phyloP scores from a whole-genome alignment of 352 stramenopile genomes.

The Pythium periplocum region DNA sequence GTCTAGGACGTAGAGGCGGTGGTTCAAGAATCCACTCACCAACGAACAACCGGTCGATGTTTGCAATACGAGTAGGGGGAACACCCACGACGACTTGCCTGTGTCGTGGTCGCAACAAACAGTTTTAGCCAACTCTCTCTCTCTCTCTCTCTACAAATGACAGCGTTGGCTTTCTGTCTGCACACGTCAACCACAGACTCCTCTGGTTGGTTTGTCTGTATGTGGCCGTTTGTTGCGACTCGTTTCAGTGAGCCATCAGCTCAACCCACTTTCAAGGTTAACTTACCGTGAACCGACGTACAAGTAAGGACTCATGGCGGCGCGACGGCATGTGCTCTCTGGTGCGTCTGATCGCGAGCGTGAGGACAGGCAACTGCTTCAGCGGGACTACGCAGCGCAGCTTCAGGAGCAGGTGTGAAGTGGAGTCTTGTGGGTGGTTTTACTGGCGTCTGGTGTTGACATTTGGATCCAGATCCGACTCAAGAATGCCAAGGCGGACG shows the following conservation, averaged over 20 bases:
- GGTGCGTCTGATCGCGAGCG: constrained; percentile 38
- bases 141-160: too few species aligned
- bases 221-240: not conserved
- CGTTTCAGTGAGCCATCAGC: not conserved
- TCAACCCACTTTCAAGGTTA: not conserved
- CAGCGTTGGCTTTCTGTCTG: too few species aligned
- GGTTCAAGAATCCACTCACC: too few species aligned
- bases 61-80: too few species aligned
- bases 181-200: too few species aligned
- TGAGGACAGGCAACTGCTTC: constrained; percentile 42
- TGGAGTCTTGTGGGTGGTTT: not conserved
- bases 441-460: not conserved
- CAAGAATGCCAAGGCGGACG: constrained; percentile 42
- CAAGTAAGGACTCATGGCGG: not conserved
- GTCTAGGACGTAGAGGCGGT: too few species aligned
- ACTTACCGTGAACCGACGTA: not conserved
- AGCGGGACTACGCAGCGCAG: constrained; percentile 60
- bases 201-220: too few species aligned
- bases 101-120: too few species aligned
- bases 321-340: constrained; percentile 32
- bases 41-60: too few species aligned
- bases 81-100: too few species aligned
- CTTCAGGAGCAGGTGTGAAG: constrained; percentile 49
- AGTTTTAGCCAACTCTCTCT: too few species aligned
- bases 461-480: constrained; percentile 19